Evolutionary conservation across 2,329 filamentous ascomycete genomes (phyloP), one percentile per base, ranked within the genome.

Genomic region (Cladophialophora carrionii): DNA sequence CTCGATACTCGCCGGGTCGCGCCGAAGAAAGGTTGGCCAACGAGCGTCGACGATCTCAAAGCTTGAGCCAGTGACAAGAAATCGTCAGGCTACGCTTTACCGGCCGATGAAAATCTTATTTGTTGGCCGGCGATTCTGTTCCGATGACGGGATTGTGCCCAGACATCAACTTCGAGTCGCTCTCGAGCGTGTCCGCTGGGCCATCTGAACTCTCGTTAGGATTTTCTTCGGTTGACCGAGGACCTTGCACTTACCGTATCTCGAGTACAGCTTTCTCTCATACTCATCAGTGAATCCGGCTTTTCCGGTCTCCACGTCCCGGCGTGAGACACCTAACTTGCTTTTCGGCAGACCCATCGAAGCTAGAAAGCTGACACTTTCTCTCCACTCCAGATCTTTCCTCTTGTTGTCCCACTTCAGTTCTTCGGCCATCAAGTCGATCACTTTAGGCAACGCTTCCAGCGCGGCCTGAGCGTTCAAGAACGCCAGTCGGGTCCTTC

Each of bases 391-490:
- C 17, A 83, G 72, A 4, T 93, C 89, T 78, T 91, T 90, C 68
- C 93, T 82, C 71, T 83, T 83, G 63, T 76, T 80, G 74, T 88
- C 87, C 93, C 92, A 97, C 64, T 87, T 84, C 65, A 96, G 81
- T 80, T 97, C 92, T 72, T 90, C 86, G 37, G 82, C 84, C 92
- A 97, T 96, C 66, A 96, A 85, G 76, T 97, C 92, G 73, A 97
- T 95, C 64, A 97, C 87, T 64, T 80, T 84, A 4, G 94, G 93
- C 53, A 96, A 83, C 1, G 92, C 89, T 78, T 96, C 92, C 9
- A 96, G 85, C 0, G 92, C 89, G 10, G 93, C 93, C 77, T 96
- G 91, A 4, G 92, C 92, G 75, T 96, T 96, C 71, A 97, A 80
- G 81, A 97, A 98, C 8, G 92, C 90, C 62, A 97, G 80, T 63